These are phyloP conservation scores for Penicillium sclerotigenum DNA, from an alignment of 2,329 filamentous ascomycete genomes.

Conservation along the genomic window DNA sequence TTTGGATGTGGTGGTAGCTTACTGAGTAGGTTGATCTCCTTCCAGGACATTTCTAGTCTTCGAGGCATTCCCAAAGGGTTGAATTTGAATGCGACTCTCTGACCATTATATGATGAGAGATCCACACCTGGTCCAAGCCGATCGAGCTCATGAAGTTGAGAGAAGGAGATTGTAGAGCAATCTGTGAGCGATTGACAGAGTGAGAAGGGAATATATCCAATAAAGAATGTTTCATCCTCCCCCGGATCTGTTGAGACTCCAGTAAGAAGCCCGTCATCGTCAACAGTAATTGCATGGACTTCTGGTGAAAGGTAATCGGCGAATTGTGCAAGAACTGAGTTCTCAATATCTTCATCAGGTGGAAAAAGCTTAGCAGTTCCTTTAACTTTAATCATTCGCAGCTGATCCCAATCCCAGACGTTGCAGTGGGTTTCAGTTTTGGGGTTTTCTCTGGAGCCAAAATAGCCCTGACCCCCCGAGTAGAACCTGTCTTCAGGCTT, in stretches of 20 bases:
- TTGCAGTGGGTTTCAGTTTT: slow-evolving; percentile 22
- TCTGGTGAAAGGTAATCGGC: slow-evolving; percentile 19
- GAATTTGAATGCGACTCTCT: slow-evolving; percentile 21
- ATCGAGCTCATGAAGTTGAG: slow-evolving; percentile 18
- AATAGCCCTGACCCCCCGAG: slow-evolving; percentile 18
- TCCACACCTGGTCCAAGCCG: slow-evolving; percentile 18
- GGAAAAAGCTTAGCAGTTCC: slow-evolving; percentile 22
- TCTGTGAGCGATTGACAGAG: slow-evolving; percentile 7
- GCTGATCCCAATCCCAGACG: slow-evolving; percentile 24
- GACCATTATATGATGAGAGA: slow-evolving; percentile 7
- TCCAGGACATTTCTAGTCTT: slow-evolving; percentile 23
- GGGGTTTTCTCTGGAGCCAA: slow-evolving; percentile 15
- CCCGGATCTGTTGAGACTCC: slow-evolving; percentile 20
- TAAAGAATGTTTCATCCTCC: slow-evolving; percentile 18
- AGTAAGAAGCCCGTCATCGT: slow-evolving; percentile 20
- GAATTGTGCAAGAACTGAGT: slow-evolving; percentile 15
- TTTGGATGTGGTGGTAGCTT: slow-evolving; percentile 27
- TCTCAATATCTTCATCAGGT: slow-evolving; percentile 19
- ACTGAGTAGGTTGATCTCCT: slow-evolving; percentile 27
- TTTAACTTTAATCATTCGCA: slow-evolving; percentile 24
- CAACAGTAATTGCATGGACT: slow-evolving; percentile 18
- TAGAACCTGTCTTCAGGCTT: slow-evolving; percentile 6
- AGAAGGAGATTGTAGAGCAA: slow-evolving; percentile 14
- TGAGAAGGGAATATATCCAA: slow-evolving; percentile 20
- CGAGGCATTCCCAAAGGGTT: slow-evolving; percentile 13